These are phyloP conservation scores for Stromatinia cepivora DNA, from an alignment of 2,329 filamentous ascomycete genomes.

Conservation along the genomic window DNA sequence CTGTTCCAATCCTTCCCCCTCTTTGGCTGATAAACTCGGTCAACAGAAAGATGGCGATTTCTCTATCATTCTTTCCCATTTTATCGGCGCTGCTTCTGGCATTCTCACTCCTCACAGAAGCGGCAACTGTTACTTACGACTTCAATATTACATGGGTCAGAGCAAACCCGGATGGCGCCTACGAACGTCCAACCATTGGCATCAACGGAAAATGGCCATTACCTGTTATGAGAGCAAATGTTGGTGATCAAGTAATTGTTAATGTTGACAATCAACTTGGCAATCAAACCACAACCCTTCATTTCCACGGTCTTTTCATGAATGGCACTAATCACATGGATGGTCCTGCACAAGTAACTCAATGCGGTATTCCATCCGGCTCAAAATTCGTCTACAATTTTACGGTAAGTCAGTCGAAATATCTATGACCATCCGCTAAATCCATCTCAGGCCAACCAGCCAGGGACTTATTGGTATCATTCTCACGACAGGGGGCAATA, in stretches of 20 bases:
- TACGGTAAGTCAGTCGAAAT: constrained; percentile 45
- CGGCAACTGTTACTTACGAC: constrained; percentile 57
- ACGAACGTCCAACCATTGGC: constrained; percentile 66
- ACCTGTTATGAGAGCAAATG: constrained; percentile 61
- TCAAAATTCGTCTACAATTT: constrained; percentile 70
- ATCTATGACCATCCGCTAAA: constrained; percentile 38
- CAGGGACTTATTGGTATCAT: constrained; percentile 78
- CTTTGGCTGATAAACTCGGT: background rate
- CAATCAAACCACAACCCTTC: constrained; percentile 63
- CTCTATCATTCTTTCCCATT: constrained; percentile 46
- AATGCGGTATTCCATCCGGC: constrained; percentile 66
- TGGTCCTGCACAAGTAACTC: constrained; percentile 64
- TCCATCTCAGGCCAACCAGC: constrained; percentile 52
- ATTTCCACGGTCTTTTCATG: constrained; percentile 72
- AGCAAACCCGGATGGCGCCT: constrained; percentile 68
- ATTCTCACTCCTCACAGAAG: constrained; percentile 41
- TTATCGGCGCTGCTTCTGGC: constrained; percentile 38
- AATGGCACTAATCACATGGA: constrained; percentile 69
- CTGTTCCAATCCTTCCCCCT: background rate
- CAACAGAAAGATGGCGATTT: constrained; percentile 45
- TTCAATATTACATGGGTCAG: constrained; percentile 72
- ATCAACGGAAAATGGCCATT: constrained; percentile 78
- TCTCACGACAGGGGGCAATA: constrained; percentile 57
- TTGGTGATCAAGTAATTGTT: constrained; percentile 56
- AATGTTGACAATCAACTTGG: constrained; percentile 44